A percentile compares a stretch with the other conserved stretches of the same genome.
Conservation (phyloP, 768 basidiomycete genomes). For the Rhizopogon salebrosus region DNA sequence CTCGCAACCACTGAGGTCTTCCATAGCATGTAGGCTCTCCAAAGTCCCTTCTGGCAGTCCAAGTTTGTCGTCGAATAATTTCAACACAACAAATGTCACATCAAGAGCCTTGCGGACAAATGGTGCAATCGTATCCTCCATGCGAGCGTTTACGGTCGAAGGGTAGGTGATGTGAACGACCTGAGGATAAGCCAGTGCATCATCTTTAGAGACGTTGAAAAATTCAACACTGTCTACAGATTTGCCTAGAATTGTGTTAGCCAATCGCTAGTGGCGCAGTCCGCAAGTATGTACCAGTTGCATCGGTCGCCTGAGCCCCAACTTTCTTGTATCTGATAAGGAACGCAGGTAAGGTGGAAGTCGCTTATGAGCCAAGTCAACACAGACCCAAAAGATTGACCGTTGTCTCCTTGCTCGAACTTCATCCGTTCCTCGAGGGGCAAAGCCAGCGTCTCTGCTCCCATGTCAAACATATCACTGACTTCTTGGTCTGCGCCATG, state of each 20-base stretch:
- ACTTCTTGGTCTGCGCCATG: constrained; percentile 34
- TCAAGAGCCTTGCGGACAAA: constrained; percentile 56
- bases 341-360: neutral
- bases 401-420: constrained; percentile 38
- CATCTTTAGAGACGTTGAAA: constrained; percentile 66
- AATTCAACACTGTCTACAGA: constrained; percentile 52
- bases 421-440: constrained; percentile 37
- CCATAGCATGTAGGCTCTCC: constrained; percentile 33
- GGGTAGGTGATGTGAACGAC: constrained; percentile 56
- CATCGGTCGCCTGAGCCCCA: constrained; percentile 60
- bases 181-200: constrained; percentile 54
- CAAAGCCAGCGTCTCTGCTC: constrained; percentile 34
- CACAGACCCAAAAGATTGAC: constrained; percentile 34
- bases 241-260: neutral
- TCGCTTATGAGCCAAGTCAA: neutral
- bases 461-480: constrained; percentile 37
- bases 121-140: constrained; percentile 44
- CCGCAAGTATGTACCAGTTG: constrained; percentile 34
- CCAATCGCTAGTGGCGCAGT: neutral
- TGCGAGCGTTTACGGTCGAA: constrained; percentile 40
- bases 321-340: constrained; percentile 50
- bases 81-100: constrained; percentile 47
- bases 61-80: constrained; percentile 52
- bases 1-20: constrained; percentile 53
- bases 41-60: constrained; percentile 48